phyloP scores from a whole-genome alignment of 164 flowering plant species.

The Chimonanthus salicifolius region DNA sequence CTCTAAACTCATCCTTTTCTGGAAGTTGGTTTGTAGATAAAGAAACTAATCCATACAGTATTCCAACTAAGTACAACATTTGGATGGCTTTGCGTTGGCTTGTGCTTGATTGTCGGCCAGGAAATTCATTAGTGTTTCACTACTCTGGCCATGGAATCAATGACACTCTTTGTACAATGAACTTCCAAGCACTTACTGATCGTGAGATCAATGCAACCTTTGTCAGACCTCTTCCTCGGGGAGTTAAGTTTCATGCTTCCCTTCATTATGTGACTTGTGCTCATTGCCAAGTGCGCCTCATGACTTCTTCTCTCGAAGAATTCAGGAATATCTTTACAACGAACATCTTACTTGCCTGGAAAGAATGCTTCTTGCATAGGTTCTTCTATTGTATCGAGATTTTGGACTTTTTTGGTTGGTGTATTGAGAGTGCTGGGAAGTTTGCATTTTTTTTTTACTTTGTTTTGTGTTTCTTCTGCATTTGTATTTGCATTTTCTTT shows the following conservation, averaged over 20 bases:
- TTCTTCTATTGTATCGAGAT: no score
- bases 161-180: slow-evolving; percentile 79
- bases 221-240: slow-evolving; percentile 67
- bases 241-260: slow-evolving; percentile 88
- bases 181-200: slow-evolving; percentile 81
- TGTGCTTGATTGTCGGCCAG: slow-evolving; percentile 74
- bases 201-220: slow-evolving; percentile 75
- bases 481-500: no score
- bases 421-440: no score
- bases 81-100: slow-evolving; percentile 84
- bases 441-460: no score
- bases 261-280: slow-evolving; percentile 39
- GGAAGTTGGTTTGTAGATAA: slow-evolving; percentile 47
- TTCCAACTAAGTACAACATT: slow-evolving; percentile 66
- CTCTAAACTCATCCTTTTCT: slow-evolving; percentile 2
- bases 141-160: slow-evolving; percentile 90
- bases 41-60: slow-evolving; percentile 62
- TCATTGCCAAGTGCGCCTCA: no score
- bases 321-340: no score
- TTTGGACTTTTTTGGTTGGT: neutral
- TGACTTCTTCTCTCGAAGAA: no score
- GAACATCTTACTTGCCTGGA: no score
- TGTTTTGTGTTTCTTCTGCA: no score
- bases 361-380: no score
- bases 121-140: slow-evolving; percentile 79